phyloP scores from a whole-genome alignment of 176 grass and related monocot species.

The Aegilops tauschii region DNA sequence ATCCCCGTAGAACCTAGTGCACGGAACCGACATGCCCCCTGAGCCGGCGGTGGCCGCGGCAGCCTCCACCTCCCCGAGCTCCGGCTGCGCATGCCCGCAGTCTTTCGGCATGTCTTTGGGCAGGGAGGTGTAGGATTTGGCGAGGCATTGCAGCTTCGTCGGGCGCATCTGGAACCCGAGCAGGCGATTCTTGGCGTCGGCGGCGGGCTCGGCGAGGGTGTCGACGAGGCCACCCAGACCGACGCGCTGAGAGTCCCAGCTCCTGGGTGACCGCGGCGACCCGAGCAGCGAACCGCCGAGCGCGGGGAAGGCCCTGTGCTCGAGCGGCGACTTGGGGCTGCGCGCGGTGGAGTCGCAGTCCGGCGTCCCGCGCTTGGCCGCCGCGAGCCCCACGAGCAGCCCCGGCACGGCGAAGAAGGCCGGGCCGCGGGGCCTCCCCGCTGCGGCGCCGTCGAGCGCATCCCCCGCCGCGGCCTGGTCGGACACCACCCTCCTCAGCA shows the following conservation, averaged over 20 bases:
- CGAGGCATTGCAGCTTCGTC: slow-evolving; percentile 15
- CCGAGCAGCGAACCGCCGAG: slow-evolving; percentile 36
- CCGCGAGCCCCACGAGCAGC: slow-evolving; percentile 59
- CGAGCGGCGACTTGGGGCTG: slow-evolving; percentile 91
- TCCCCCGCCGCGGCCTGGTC: slow-evolving; percentile 30
- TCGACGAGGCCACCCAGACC: slow-evolving; percentile 77
- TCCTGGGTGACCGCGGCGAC: slow-evolving; percentile 54
- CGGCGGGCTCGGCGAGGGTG: slow-evolving; percentile 28
- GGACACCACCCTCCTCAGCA: slow-evolving; percentile 48
- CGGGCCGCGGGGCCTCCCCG: slow-evolving; percentile 26
- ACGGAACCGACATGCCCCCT: slow-evolving; percentile 14
- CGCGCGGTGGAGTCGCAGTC: slow-evolving; percentile 58
- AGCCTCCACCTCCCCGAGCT: slow-evolving; percentile 33
- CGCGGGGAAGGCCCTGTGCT: slow-evolving; percentile 52
- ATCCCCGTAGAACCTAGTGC: slow-evolving; percentile 46
- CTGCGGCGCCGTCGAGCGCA: slow-evolving; percentile 26
- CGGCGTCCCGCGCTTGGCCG: slow-evolving; percentile 29
- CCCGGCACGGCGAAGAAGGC: slow-evolving; percentile 54
- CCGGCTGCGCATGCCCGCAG: slow-evolving; percentile 21
- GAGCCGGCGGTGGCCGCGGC: background rate
- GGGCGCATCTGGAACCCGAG: slow-evolving; percentile 27
- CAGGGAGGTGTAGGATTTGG: slow-evolving; percentile 29
- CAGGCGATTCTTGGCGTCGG: slow-evolving; percentile 30
- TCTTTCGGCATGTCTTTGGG: slow-evolving; percentile 54
- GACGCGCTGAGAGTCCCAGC: slow-evolving; percentile 64